A percentile compares a stretch with the other conserved stretches of the same genome.
These are phyloP conservation scores for Alliaria petiolata DNA, from an alignment of 345 rosid genomes.

Conservation along the genomic window DNA sequence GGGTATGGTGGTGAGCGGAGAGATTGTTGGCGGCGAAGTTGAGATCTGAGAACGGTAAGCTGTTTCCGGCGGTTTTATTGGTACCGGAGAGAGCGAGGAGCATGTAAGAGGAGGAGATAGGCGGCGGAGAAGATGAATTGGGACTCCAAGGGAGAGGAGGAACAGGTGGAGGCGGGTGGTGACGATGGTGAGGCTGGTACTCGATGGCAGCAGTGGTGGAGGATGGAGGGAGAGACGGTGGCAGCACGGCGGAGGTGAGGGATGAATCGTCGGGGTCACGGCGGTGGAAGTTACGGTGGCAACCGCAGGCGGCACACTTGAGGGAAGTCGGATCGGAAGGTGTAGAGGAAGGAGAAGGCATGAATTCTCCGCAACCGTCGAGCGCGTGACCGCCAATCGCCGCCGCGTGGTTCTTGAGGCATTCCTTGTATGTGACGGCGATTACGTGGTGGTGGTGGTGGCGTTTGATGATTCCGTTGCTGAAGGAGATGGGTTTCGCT, in stretches of 20 bases:
- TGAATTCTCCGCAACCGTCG: constrained; percentile 87
- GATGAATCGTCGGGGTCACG: constrained; percentile 47
- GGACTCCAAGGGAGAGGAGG: constrained; percentile 46
- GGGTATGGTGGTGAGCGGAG: background rate
- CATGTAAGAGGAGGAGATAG: constrained; percentile 73
- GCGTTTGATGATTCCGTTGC: constrained; percentile 76
- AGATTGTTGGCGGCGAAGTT: constrained; percentile 16
- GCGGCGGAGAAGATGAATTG: constrained; percentile 68
- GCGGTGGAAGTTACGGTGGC: constrained; percentile 87
- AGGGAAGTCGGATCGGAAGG: constrained; percentile 60
- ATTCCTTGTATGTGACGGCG: constrained; percentile 50
- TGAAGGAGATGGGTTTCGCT: constrained; percentile 51
- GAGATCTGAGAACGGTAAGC: constrained; percentile 30
- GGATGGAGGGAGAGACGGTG: constrained; percentile 6
- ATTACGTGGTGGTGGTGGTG: constrained; percentile 34
- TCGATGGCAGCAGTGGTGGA: constrained; percentile 41
- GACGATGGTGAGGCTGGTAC: constrained; percentile 66
- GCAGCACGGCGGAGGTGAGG: background rate
- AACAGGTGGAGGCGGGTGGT: constrained; percentile 50
- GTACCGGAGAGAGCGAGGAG: constrained; percentile 63
- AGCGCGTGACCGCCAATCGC: constrained; percentile 65
- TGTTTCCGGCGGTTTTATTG: constrained; percentile 16
- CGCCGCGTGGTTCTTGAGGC: constrained; percentile 84
- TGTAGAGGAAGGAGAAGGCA: constrained; percentile 53
- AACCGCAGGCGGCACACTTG: constrained; percentile 82